Conservation (phyloP, 352 stramenopile species). For the Globisporangium heterothallicum region DNA sequence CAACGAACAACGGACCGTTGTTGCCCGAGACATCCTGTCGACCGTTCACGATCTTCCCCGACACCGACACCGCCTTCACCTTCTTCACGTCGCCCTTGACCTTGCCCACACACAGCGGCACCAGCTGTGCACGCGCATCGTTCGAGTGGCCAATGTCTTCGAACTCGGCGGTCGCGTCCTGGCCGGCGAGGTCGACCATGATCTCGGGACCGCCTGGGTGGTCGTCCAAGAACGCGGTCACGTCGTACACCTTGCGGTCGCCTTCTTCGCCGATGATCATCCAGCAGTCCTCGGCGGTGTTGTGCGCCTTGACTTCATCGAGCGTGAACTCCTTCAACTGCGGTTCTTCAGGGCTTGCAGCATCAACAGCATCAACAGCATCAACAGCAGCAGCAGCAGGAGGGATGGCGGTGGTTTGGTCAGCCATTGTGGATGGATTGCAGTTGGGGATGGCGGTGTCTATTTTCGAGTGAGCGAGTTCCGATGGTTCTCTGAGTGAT, state of each 20-base stretch:
- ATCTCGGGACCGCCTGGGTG: slow-evolving; percentile 98
- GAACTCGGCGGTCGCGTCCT: slow-evolving; percentile 92
- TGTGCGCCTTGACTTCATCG: slow-evolving; percentile 90
- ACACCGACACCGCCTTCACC: slow-evolving; percentile 15
- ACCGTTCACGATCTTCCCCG: slow-evolving; percentile 30
- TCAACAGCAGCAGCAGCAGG: too few relatives aligned
- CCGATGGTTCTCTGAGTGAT: slow-evolving; percentile 7
- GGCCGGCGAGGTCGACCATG: slow-evolving; percentile 92
- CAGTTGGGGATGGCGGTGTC: background rate
- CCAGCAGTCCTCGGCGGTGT: slow-evolving; percentile 78
- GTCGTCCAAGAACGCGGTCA: slow-evolving; percentile 97
- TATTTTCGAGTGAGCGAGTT: background rate
- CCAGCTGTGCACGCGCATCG: slow-evolving; percentile 91
- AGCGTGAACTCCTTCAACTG: slow-evolving; percentile 85
- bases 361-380: too few relatives aligned
- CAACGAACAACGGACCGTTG: slow-evolving; percentile 45
- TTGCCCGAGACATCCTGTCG: slow-evolving; percentile 57
- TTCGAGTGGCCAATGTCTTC: slow-evolving; percentile 98
- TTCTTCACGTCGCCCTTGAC: slow-evolving; percentile 74
- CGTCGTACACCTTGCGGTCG: slow-evolving; percentile 94
- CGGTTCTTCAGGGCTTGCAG: background rate
- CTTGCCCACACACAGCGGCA: slow-evolving; percentile 90
- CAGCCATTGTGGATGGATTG: background rate
- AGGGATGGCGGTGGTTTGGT: background rate
- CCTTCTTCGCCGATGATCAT: slow-evolving; percentile 74